These are phyloP conservation scores for Globisporangium recalcitrans DNA, from an alignment of 352 stramenopile genomes.

Conservation along the genomic window DNA sequence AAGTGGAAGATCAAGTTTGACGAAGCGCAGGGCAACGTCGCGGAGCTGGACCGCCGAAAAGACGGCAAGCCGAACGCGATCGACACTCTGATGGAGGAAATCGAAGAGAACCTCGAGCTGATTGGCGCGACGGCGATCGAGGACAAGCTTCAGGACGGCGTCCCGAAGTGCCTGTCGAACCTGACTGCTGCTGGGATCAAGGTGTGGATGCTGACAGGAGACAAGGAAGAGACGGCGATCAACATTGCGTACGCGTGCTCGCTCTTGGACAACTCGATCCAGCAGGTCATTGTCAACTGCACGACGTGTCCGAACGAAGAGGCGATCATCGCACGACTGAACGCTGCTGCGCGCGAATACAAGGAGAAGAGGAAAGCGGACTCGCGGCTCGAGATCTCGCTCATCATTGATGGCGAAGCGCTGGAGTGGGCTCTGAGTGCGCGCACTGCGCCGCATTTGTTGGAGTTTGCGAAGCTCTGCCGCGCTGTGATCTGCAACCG, in stretches of 20 bases:
- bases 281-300: conserved; percentile 70
- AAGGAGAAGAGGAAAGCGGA: conserved; percentile 36
- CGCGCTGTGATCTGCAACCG: conserved; percentile 83
- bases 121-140: conserved; percentile 90
- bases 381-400: conserved; percentile 41
- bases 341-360: conserved; percentile 42
- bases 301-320: conserved; percentile 66
- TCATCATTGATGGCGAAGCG: conserved; percentile 76
- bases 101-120: conserved; percentile 76
- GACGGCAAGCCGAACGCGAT: conserved; percentile 73
- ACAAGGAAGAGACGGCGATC: conserved; percentile 87
- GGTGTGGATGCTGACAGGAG: conserved; percentile 85
- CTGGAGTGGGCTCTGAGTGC: conserved; percentile 50
- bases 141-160: conserved; percentile 89
- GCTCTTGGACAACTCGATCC: conserved; percentile 80
- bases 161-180: conserved; percentile 78
- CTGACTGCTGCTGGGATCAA: conserved; percentile 83
- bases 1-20: conserved; percentile 75
- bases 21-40: conserved; percentile 56
- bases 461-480: conserved; percentile 63
- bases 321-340: conserved; percentile 52
- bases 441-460: conserved; percentile 43
- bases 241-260: conserved; percentile 90
- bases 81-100: conserved; percentile 74
- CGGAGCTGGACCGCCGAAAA: conserved; percentile 75